Percentiles rank a stretch among this genome's conserved stretches.
Conservation (phyloP, 345 rosid species). For the Hypericum perforatum region DNA sequence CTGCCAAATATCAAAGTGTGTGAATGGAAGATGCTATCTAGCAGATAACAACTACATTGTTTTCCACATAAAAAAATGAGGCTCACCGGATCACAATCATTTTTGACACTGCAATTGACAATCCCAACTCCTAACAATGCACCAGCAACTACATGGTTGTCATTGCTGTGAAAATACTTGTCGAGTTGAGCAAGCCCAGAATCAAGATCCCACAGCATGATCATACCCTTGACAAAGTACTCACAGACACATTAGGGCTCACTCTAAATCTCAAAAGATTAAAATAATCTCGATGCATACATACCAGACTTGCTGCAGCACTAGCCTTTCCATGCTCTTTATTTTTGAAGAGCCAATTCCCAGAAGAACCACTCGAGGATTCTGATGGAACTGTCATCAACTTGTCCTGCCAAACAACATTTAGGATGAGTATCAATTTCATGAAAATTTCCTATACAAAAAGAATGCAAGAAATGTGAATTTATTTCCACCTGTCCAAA, state of each 20-base stretch:
- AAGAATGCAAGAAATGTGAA: conserved; percentile 1
- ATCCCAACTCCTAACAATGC: conserved; percentile 91
- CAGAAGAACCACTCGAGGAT: conserved; percentile 52
- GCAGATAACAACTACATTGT: background rate
- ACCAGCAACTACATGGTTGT: conserved; percentile 76
- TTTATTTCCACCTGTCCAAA: conserved; percentile 66
- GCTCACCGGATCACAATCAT: conserved; percentile 93
- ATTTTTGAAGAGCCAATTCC: conserved; percentile 91
- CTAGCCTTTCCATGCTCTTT: conserved; percentile 93
- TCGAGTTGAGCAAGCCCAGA: conserved; percentile 83
- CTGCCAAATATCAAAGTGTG: conserved; percentile 25
- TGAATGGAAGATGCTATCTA: conserved; percentile 10
- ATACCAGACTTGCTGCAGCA: conserved; percentile 93
- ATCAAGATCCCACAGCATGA: conserved; percentile 87
- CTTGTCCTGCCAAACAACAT: conserved; percentile 52
- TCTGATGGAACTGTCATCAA: conserved; percentile 81
- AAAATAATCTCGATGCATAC: conserved; percentile 14
- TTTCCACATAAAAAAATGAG: background rate
- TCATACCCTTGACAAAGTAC: conserved; percentile 61
- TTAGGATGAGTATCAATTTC: too few relatives aligned
- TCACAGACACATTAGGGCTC: conserved; percentile 8
- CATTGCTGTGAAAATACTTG: conserved; percentile 75
- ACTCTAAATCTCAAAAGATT: background rate
- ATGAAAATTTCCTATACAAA: too few relatives aligned
- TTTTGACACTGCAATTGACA: conserved; percentile 67